Conservation (phyloP, 2,329 filamentous ascomycete genomes). For the Aspergillus versicolor region DNA sequence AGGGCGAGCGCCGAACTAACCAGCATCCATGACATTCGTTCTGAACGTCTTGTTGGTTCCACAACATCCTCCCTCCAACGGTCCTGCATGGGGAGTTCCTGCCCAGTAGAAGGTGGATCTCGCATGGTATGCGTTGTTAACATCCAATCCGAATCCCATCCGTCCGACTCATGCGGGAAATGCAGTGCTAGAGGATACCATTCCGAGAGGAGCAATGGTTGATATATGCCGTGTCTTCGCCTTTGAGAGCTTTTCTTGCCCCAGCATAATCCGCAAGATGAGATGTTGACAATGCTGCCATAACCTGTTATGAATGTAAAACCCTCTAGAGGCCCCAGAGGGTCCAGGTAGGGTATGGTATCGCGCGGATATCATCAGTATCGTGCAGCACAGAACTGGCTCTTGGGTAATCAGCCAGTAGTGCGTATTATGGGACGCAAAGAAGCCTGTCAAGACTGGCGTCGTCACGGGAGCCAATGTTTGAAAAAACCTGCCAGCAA, state of each 20-base stretch:
- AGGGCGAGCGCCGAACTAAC: conserved; percentile 52
- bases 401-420: conserved; percentile 50
- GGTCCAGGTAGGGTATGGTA: conserved; percentile 43
- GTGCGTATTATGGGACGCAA: conserved; percentile 48
- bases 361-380: conserved; percentile 54
- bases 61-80: conserved; percentile 54
- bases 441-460: conserved; percentile 50
- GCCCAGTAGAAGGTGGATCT: conserved; percentile 33
- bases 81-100: conserved; percentile 32
- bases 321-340: conserved; percentile 45
- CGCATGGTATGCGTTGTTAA: conserved; percentile 42
- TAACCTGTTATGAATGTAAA: conserved; percentile 51
- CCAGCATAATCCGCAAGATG: conserved; percentile 52
- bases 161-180: conserved; percentile 52
- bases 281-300: conserved; percentile 55
- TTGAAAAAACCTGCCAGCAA: conserved; percentile 40
- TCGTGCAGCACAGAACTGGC: conserved; percentile 52
- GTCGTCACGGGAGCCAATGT: conserved; percentile 48
- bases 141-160: conserved; percentile 54
- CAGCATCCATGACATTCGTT: conserved; percentile 60
- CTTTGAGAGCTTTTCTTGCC: conserved; percentile 52
- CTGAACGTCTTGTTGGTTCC: conserved; percentile 51
- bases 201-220: conserved; percentile 54
- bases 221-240: conserved; percentile 50
- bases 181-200: conserved; percentile 56